These are phyloP conservation scores for Jatropha curcas DNA, from an alignment of 345 rosid genomes.

Conservation along the genomic window DNA sequence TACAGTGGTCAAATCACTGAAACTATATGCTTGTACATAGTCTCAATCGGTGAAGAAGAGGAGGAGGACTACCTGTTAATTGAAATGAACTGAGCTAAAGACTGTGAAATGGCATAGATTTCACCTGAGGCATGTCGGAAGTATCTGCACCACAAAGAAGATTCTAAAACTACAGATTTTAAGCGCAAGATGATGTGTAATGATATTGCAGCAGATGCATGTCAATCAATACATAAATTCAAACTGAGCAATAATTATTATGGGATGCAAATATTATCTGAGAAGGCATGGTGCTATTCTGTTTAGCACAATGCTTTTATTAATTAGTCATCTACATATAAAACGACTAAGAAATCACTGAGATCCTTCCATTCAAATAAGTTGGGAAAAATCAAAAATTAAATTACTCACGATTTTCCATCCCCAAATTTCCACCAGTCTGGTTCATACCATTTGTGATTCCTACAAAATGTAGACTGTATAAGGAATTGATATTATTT, in stretches of 20 bases:
- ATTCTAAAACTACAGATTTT: not conserved
- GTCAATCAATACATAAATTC: not conserved
- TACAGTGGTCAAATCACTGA: not conserved
- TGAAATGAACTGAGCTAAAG: slow-evolving; percentile 67
- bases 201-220: not conserved
- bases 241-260: not conserved
- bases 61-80: slow-evolving; percentile 51
- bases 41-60: not conserved
- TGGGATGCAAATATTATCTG: not conserved
- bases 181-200: slow-evolving; percentile 7
- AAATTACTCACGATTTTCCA: slow-evolving; percentile 61
- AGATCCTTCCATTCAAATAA: not conserved
- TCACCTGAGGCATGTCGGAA: slow-evolving; percentile 80
- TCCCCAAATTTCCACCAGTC: slow-evolving; percentile 98
- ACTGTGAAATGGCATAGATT: slow-evolving; percentile 64
- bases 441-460: slow-evolving; percentile 70
- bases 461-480: slow-evolving; percentile 40
- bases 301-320: not conserved
- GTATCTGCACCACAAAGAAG: slow-evolving; percentile 48
- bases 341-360: no score
- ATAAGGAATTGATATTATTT: not conserved
- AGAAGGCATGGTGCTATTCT: not conserved
- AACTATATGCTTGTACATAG: not conserved
- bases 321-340: not conserved
- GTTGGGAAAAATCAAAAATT: not conserved